Conservation (phyloP, 1,284 basidiomycete genomes). For the Puccinia novopanici region DNA sequence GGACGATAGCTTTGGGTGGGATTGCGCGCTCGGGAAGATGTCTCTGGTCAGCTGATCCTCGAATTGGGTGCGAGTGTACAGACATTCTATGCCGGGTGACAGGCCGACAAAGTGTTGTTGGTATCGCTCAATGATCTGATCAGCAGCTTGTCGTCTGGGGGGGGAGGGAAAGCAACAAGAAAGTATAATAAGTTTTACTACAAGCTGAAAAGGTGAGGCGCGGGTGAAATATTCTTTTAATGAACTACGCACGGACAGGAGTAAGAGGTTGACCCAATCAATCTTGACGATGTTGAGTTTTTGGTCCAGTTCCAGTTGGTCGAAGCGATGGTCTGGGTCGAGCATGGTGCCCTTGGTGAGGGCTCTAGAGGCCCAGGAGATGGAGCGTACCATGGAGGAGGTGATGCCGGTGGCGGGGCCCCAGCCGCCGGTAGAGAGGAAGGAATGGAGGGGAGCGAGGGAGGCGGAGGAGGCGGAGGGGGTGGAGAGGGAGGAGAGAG, state of each 20-base stretch:
- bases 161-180: background rate
- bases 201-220: background rate
- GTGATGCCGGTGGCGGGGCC: slow-evolving; percentile 14
- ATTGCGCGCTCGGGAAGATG: background rate
- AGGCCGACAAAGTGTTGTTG: slow-evolving; percentile 33
- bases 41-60: slow-evolving; percentile 22
- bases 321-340: slow-evolving; percentile 42
- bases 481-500: slow-evolving; percentile 28
- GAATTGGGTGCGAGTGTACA: slow-evolving; percentile 38
- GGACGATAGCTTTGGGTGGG: slow-evolving; percentile 7
- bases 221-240: background rate
- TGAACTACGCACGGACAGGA: slow-evolving; percentile 45
- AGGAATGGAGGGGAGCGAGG: slow-evolving; percentile 8
- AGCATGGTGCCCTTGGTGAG: slow-evolving; percentile 22
- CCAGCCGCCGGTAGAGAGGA: slow-evolving; percentile 29
- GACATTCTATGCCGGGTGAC: slow-evolving; percentile 45
- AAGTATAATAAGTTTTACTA: no score
- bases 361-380: slow-evolving; percentile 31
- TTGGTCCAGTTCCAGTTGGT: slow-evolving; percentile 45
- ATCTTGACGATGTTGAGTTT: slow-evolving; percentile 34
- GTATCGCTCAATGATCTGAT: slow-evolving; percentile 36
- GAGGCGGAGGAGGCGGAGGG: background rate
- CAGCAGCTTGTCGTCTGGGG: slow-evolving; percentile 29
- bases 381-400: slow-evolving; percentile 11
- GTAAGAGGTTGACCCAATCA: slow-evolving; percentile 46